phyloP scores from a whole-genome alignment of 2,329 filamentous ascomycete species.

The Celoporthe dispersa region DNA sequence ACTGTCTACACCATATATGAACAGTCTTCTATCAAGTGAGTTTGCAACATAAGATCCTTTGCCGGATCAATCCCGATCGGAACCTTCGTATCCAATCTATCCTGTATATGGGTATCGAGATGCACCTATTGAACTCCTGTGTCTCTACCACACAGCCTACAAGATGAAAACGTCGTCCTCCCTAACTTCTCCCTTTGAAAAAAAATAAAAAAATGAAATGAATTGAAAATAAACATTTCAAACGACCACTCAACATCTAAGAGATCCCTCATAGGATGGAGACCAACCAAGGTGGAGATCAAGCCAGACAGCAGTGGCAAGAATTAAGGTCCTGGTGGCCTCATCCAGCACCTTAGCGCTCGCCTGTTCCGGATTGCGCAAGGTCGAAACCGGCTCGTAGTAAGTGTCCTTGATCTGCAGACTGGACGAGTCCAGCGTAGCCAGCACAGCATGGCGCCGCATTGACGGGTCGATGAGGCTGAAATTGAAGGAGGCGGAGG shows the following conservation, averaged over 20 bases:
- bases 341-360: conserved; percentile 10
- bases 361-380: background rate
- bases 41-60: background rate
- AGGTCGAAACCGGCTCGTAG: conserved; percentile 8
- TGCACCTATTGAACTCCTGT: background rate
- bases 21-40: background rate
- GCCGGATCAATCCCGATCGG: too few species aligned
- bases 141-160: background rate
- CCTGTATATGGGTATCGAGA: background rate
- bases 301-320: conserved; percentile 20
- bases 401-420: conserved; percentile 25
- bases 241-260: background rate
- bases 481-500: conserved; percentile 17
- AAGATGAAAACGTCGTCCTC: background rate
- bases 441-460: conserved; percentile 24
- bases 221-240: background rate
- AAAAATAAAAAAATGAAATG: too few species aligned
- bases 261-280: conserved; percentile 9
- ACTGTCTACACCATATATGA: background rate
- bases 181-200: background rate
- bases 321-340: conserved; percentile 14
- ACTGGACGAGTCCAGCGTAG: conserved; percentile 10
- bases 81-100: background rate
- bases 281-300: conserved; percentile 25
- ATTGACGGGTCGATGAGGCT: conserved; percentile 17